phyloP scores from a whole-genome alignment of 2,329 filamentous ascomycete genomes.

The Fusarium nodosum region DNA sequence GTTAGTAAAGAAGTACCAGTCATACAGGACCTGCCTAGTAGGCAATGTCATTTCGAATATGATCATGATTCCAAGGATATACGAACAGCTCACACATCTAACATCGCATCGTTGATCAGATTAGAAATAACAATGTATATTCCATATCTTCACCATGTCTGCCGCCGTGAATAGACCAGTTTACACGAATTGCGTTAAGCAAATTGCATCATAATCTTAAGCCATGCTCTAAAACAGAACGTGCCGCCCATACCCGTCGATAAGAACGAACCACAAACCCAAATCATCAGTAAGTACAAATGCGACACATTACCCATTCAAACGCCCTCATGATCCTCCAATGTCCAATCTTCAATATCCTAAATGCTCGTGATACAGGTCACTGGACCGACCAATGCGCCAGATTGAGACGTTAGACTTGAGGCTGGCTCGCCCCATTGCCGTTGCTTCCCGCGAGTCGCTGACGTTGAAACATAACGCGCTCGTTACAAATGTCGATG shows the following conservation, averaged over 20 bases:
- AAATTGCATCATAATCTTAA: constrained; percentile 42
- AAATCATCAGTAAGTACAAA: constrained; percentile 26
- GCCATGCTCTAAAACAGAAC: constrained; percentile 39
- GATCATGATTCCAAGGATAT: background rate
- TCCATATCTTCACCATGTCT: constrained; percentile 17
- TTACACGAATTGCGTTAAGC: constrained; percentile 3
- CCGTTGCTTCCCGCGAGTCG: constrained; percentile 58
- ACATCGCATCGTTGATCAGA: background rate
- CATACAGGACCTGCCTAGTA: no score
- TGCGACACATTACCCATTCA: constrained; percentile 20
- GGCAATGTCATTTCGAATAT: background rate
- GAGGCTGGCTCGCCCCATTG: constrained; percentile 48
- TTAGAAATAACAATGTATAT: constrained; percentile 10
- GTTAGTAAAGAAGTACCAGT: background rate
- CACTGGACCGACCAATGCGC: constrained; percentile 35
- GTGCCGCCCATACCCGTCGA: constrained; percentile 41
- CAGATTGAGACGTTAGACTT: constrained; percentile 36
- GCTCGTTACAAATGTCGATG: constrained; percentile 76
- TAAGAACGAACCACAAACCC: constrained; percentile 26
- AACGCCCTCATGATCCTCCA: constrained; percentile 42
- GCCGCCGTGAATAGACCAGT: background rate
- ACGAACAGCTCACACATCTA: background rate
- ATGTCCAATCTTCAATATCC: constrained; percentile 21
- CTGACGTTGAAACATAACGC: constrained; percentile 74
- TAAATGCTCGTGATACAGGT: constrained; percentile 29